Evolutionary conservation across 1,139 yeast genomes (phyloP).

Genomic region (Suhomyces panamericanus): DNA sequence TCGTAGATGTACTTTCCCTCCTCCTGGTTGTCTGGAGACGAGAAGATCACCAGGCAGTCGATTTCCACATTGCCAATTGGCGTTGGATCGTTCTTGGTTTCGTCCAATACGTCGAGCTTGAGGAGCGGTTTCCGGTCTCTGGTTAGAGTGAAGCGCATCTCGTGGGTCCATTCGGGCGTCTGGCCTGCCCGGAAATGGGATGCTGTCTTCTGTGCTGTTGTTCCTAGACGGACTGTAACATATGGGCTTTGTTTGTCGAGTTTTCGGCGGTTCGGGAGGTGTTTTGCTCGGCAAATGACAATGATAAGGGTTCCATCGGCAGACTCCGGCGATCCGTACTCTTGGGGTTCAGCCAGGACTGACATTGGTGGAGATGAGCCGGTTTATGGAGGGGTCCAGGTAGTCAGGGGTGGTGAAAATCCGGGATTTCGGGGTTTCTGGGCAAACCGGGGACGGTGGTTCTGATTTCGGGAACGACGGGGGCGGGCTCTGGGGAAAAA

Average conservation of each 20-base stretch:
- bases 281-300: constrained; percentile 58
- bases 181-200: constrained; percentile 84
- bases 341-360: constrained; percentile 4
- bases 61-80: constrained; percentile 82
- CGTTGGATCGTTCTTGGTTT: constrained; percentile 81
- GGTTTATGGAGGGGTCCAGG: not conserved
- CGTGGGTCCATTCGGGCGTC: constrained; percentile 84
- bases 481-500: not conserved
- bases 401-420: not conserved
- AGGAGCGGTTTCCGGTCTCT: constrained; percentile 63
- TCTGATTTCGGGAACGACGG: not conserved
- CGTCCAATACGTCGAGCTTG: constrained; percentile 79
- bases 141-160: constrained; percentile 64
- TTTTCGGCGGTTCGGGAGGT: constrained; percentile 78
- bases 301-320: constrained; percentile 51
- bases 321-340: constrained; percentile 26
- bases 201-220: constrained; percentile 72
- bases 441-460: not conserved
- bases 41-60: constrained; percentile 70
- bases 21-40: constrained; percentile 45
- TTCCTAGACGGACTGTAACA: constrained; percentile 78
- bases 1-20: constrained; percentile 74
- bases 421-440: not conserved
- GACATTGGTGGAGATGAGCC: constrained; percentile 3
- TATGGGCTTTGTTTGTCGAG: constrained; percentile 90